phyloP scores from a whole-genome alignment of 495 filamentous ascomycete species.

The Aspergillus cristatus region DNA sequence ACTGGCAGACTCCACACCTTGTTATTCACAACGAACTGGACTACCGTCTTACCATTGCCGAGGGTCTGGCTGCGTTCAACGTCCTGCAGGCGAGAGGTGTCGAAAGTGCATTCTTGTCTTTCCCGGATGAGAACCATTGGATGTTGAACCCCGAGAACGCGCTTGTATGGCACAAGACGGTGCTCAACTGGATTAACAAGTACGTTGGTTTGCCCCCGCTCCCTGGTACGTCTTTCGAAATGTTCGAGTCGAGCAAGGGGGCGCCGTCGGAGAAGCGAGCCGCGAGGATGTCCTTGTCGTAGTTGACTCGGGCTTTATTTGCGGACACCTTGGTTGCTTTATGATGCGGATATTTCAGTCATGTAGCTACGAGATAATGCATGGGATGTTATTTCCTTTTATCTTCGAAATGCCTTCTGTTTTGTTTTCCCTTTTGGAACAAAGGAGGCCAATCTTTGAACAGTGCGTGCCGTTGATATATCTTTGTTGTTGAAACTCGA shows the following conservation, averaged over 20 bases:
- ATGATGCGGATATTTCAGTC: not conserved
- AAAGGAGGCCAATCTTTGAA: constrained; percentile 6
- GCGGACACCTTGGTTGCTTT: constrained; percentile 1
- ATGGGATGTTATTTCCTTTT: too few relatives aligned
- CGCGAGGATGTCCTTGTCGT: constrained; percentile 15
- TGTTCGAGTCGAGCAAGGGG: constrained; percentile 3
- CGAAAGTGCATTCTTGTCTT: constrained; percentile 54
- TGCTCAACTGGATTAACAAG: constrained; percentile 84
- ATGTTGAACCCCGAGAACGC: constrained; percentile 88
- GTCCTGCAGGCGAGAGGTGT: constrained; percentile 60
- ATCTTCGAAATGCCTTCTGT: not conserved
- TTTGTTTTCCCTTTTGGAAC: constrained; percentile 6
- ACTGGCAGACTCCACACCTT: constrained; percentile 81
- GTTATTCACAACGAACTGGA: constrained; percentile 90
- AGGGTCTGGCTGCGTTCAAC: constrained; percentile 84
- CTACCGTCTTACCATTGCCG: constrained; percentile 74
- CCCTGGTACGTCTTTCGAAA: constrained; percentile 2
- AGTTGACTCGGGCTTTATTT: constrained; percentile 1
- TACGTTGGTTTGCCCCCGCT: constrained; percentile 48
- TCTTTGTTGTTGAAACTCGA: too few relatives aligned
- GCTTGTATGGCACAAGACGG: constrained; percentile 82
- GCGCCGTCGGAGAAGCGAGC: constrained; percentile 11
- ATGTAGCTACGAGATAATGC: too few relatives aligned
- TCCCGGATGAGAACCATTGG: constrained; percentile 83
- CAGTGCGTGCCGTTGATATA: too few relatives aligned